Conservation (phyloP, 192 early-diverging fungal species). For the Obelidium mucronatum region DNA sequence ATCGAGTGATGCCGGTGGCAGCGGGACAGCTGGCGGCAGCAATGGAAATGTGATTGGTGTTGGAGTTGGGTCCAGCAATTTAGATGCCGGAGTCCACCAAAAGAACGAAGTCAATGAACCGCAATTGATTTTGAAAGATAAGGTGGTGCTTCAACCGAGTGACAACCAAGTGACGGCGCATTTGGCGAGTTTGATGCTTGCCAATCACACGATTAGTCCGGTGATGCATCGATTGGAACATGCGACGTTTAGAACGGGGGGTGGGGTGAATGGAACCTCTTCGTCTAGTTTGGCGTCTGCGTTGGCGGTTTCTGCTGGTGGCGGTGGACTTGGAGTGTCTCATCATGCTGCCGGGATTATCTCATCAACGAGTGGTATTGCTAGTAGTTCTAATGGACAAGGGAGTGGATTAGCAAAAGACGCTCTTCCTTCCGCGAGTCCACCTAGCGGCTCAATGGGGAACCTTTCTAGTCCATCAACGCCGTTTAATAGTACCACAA, state of each 20-base stretch:
- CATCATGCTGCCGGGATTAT: not conserved
- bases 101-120: not conserved
- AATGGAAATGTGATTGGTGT: not conserved
- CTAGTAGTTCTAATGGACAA: not conserved
- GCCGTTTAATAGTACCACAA: not conserved
- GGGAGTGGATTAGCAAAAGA: not conserved
- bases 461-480: not conserved
- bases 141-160: constrained; percentile 65
- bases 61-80: too few relatives aligned
- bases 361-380: constrained; percentile 2
- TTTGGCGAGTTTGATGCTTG: constrained; percentile 81
- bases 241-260: constrained; percentile 69
- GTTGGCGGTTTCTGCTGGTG: not conserved
- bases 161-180: constrained; percentile 86
- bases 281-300: not conserved
- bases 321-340: not conserved
- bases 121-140: constrained; percentile 21
- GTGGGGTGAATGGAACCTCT: not conserved
- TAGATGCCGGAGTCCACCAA: too few relatives aligned
- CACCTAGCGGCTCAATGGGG: not conserved
- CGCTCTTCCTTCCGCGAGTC: not conserved
- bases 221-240: constrained; percentile 82
- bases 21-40: not conserved
- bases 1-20: constrained; percentile 17
- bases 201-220: constrained; percentile 89